Base-by-base conservation (phyloP, 1,284 basidiomycete species). In the Inonotus hispidus region DNA sequence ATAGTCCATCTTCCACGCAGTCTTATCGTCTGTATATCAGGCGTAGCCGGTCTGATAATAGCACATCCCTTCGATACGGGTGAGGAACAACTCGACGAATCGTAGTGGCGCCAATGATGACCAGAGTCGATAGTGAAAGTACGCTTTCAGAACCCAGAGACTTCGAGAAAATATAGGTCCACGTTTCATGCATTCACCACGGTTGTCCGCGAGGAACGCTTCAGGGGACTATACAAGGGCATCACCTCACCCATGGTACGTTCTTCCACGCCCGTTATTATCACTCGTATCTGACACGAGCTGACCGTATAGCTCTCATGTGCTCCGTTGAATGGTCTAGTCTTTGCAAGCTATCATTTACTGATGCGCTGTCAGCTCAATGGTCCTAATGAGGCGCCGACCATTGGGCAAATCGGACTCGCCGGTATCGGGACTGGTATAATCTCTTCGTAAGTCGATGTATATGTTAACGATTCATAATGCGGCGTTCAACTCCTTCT, bases 381-480 rank as follows among this genome's bases (percentile, higher is more conserved):
- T 1, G 69, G 73, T 58, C 70, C 73, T 3, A 67, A 75, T n/a
- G 69, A 74, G 2, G 72, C 75, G 16, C 86, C 90, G 0, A 83
- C 84, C 0, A 74, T 92, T 19, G 70, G 72, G 0, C 90, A 93
- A 70, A 83, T 95, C 49, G 79, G 81, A 0, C 74, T 93, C 1
- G 92, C 92, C 1, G 92, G 92, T 0, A 79, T 85, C 13, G 88
- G 87, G 1, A 90, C 85, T 66, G 92, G 93, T 1, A 75, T 93
- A 10, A 75, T 90, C 10, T 84, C 83, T 8, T 85, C 92, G 90
- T 92, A 71, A 69, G 88, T 78, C 25, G 8, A 57, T 0, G 7
- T n/a, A n/a, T n/a, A n/a, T n/a, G n/a, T n/a, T n/a, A n/a, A n/a
- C n/a, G n/a, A n/a, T n/a, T n/a, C n/a, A n/a, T n/a, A n/a, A n/a